Conservation (phyloP, 352 stramenopile species). For the Globisporangium solare region DNA sequence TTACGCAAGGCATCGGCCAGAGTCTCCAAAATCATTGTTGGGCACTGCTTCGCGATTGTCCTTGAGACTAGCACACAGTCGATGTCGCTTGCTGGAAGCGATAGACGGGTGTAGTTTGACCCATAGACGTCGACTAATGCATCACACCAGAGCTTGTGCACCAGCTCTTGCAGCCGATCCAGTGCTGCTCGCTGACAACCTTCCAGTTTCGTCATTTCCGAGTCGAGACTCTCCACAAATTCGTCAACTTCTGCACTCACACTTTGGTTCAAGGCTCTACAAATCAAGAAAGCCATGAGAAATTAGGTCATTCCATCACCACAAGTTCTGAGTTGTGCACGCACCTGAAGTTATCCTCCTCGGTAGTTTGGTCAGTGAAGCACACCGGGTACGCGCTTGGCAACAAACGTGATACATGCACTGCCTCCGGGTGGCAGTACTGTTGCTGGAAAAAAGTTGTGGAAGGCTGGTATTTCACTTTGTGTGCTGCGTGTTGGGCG, state of each 20-base stretch:
- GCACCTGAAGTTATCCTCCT: not conserved
- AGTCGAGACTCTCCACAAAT: constrained; percentile 51
- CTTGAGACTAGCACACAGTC: constrained; percentile 93
- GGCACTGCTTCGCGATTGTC: constrained; percentile 63
- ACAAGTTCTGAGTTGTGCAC: not conserved
- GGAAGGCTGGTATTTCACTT: not conserved
- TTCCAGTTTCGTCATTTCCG: constrained; percentile 30
- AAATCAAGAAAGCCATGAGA: not conserved
- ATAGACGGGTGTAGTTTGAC: constrained; percentile 94
- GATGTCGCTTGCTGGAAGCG: constrained; percentile 94
- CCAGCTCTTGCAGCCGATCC: constrained; percentile 35
- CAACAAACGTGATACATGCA: not conserved
- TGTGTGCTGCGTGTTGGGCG: not conserved
- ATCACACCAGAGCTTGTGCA: constrained; percentile 78
- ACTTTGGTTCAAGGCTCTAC: constrained; percentile 12
- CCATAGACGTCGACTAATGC: constrained; percentile 94
- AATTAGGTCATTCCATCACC: not conserved
- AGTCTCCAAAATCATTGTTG: constrained; percentile 87
- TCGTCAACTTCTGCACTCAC: constrained; percentile 48
- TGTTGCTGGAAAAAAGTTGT: constrained; percentile 5
- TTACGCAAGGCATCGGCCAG: constrained; percentile 80
- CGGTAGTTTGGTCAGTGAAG: constrained; percentile 14
- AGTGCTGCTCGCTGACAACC: constrained; percentile 46
- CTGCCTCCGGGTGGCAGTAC: constrained; percentile 3
- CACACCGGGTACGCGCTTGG: constrained; percentile 14